phyloP scores from a whole-genome alignment of 345 rosid genomes.

The Tarenaya hassleriana region DNA sequence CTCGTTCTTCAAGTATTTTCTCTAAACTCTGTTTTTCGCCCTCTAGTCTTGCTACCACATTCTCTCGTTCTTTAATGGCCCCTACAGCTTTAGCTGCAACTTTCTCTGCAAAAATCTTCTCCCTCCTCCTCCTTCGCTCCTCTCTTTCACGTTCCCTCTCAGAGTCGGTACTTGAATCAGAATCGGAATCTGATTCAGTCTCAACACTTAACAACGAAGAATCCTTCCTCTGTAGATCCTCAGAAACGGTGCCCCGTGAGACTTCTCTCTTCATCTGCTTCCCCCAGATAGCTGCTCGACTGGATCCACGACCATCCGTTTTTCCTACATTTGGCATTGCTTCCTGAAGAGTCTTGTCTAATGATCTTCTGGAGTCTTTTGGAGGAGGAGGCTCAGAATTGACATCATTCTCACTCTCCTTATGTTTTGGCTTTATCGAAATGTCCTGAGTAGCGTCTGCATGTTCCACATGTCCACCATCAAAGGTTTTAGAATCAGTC shows the following conservation, averaged over 20 bases:
- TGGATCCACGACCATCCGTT: conserved; percentile 30
- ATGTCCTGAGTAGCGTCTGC: conserved; percentile 19
- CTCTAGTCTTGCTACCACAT: conserved; percentile 79
- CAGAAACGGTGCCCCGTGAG: conserved; percentile 34
- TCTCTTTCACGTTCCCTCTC: conserved; percentile 78
- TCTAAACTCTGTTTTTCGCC: conserved; percentile 94
- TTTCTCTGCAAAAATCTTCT: conserved; percentile 67
- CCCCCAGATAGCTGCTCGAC: conserved; percentile 32
- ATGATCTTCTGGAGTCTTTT: conserved; percentile 26
- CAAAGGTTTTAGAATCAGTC: conserved; percentile 29
- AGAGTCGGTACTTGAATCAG: conserved; percentile 70
- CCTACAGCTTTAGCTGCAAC: conserved; percentile 71
- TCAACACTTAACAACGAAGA: conserved; percentile 36
- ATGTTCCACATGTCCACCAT: conserved; percentile 24
- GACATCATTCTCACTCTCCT: conserved; percentile 34
- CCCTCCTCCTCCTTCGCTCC: conserved; percentile 59
- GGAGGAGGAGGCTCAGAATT: conserved; percentile 22
- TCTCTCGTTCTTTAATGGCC: conserved; percentile 75
- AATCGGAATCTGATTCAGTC: conserved; percentile 46
- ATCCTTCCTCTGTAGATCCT: conserved; percentile 40
- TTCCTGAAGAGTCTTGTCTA: conserved; percentile 25
- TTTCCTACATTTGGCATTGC: conserved; percentile 24
- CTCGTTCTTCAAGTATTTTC: conserved; percentile 87
- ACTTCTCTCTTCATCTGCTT: conserved; percentile 27
- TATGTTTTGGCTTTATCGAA: conserved; percentile 20